A percentile compares a stretch with the other conserved stretches of the same genome.
Evolutionary conservation across 495 filamentous ascomycete species (phyloP).

Genomic region (Aspergillus wentii): DNA sequence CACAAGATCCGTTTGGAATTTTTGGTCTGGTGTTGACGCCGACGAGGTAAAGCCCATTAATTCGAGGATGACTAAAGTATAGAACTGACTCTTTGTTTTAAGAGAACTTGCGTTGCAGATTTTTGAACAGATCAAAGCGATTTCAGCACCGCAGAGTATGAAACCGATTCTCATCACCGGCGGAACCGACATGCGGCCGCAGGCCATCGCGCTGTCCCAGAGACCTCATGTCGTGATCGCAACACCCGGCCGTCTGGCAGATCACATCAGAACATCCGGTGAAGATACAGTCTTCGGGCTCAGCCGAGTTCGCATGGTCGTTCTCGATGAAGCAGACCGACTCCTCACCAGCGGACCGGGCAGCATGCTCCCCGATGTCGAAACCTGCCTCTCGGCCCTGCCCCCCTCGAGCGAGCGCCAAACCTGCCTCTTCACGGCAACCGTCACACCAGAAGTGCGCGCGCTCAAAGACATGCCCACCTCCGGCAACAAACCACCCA

Average conservation of each 20-base stretch:
- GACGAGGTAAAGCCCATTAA: no score
- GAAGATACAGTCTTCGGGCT: conserved; percentile 83
- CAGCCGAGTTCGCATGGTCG: conserved; percentile 71
- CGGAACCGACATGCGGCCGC: conserved; percentile 84
- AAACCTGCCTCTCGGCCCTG: conserved; percentile 75
- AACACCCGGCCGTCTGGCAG: conserved; percentile 88
- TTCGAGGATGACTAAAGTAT: no score
- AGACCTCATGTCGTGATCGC: conserved; percentile 91
- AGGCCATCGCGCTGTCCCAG: conserved; percentile 75
- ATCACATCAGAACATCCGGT: conserved; percentile 87
- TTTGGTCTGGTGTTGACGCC: conserved; percentile 88
- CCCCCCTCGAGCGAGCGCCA: conserved; percentile 71
- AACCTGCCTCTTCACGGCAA: conserved; percentile 94
- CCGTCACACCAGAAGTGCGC: conserved; percentile 87
- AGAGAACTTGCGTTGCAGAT: conserved; percentile 94
- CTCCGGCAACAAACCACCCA: conserved; percentile 60
- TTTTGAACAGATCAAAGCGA: conserved; percentile 88
- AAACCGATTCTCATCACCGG: conserved; percentile 85
- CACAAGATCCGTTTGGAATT: conserved; percentile 85
- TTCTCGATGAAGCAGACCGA: conserved; percentile 95
- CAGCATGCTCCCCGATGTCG: conserved; percentile 90
- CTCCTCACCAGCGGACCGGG: conserved; percentile 71
- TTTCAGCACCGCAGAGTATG: conserved; percentile 77
- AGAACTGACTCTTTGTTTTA: no score
- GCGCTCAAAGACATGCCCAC: conserved; percentile 71